Percentiles rank a stretch among this genome's conserved stretches.
Evolutionary conservation across 164 flowering plant species (phyloP).

Genomic region (Nelumbo lutea): DNA sequence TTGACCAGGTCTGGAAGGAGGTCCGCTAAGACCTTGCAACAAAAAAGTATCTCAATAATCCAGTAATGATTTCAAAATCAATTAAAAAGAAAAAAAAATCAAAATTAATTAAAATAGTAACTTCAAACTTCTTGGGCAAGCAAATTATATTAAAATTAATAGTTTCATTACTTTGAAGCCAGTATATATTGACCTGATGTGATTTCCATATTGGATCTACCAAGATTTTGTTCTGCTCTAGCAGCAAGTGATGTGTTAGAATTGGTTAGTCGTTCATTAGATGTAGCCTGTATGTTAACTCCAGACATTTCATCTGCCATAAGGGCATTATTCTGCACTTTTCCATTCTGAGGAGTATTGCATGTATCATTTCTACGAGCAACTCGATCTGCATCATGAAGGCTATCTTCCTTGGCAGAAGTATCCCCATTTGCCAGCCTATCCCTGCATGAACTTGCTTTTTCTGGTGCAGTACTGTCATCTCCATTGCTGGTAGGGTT

Average conservation of each 20-base stretch:
- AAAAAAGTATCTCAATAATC: conserved; percentile 12
- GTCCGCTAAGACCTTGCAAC: conserved; percentile 42
- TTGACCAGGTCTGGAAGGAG: conserved; percentile 37
- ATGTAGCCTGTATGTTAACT: conserved; percentile 31
- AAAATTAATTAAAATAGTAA: neutral
- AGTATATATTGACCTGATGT: conserved; percentile 42
- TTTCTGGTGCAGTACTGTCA: conserved; percentile 38
- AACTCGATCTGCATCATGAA: conserved; percentile 32
- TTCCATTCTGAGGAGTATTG: conserved; percentile 31
- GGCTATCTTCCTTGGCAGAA: conserved; percentile 35
- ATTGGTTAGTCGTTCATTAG: conserved; percentile 33
- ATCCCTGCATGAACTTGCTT: conserved; percentile 38
- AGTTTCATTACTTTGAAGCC: neutral
- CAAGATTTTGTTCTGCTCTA: conserved; percentile 42
- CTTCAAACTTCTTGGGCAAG: neutral
- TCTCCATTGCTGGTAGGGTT: conserved; percentile 45
- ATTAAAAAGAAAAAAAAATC: neutral
- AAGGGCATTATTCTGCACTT: conserved; percentile 25
- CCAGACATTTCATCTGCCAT: conserved; percentile 38
- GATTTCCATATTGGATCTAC: conserved; percentile 35
- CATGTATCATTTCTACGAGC: conserved; percentile 32
- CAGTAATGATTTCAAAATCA: neutral
- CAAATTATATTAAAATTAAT: neutral
- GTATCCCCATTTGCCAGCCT: conserved; percentile 41
- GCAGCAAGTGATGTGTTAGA: conserved; percentile 31